Evolutionary conservation across 345 rosid genomes (phyloP), one percentile per base, ranked within the genome.

Genomic region (Cardamine resedifolia): DNA sequence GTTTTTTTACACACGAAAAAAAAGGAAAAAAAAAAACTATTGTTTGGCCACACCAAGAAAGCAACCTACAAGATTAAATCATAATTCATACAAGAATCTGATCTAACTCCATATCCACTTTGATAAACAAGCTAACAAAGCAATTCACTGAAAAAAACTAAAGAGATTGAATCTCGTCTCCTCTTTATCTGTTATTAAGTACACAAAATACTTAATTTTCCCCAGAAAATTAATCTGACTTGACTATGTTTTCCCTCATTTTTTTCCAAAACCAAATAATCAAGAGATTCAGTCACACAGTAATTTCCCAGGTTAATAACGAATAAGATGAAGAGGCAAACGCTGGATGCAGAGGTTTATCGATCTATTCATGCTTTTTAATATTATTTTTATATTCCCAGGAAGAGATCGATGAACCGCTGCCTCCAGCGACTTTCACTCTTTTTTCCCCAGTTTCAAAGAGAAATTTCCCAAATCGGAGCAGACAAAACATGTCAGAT

Each of bases 311-410:
- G n/a, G n/a, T n/a, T n/a, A n/a, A n/a, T n/a, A n/a, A n/a, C n/a
- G n/a, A n/a, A n/a, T n/a, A n/a, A n/a, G n/a, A 31, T 3, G 28
- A 58, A 58, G 55, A 75, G 69, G 75, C n/a, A 77, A 83, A 81
- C 88, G 76, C 87, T 89, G 96, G 98, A 92, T 92, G 98, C 98
- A 92, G 98, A 92, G 98, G 98, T 92, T 92, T 92, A 90, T 92
- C 98, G 96, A 92, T 86, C 96, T 78, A 79, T 90, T 92, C 98
- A 77, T 88, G 92, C 81, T 74, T 76, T 77, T 41, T 23, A 0
- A 45, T 62, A 51, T 27, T 38, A 7, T 15, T 30, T 30, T 3
- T 30, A 28, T n/a, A 61, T 51, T 66, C 30, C 63, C 92, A 92
- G 79, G 92, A 92, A 88, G 82, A 85, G 96, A 92, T 92, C 96